A percentile compares a stretch with the other conserved stretches of the same genome.
Evolutionary conservation across 352 stramenopile species (phyloP).

Genomic region (Pythium oligandrum): DNA sequence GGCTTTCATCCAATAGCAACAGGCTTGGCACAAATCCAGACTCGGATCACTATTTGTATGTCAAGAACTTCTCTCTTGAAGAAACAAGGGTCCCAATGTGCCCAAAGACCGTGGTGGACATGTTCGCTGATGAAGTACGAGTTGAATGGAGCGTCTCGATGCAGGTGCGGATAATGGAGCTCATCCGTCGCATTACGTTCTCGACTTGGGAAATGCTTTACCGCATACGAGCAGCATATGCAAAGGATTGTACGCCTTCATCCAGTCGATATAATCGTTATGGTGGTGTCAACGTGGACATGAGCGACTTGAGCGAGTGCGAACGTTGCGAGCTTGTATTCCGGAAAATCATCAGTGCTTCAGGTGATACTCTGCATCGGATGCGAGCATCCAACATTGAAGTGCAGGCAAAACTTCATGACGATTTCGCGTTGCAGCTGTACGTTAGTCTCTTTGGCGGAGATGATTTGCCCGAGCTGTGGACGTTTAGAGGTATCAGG

Average conservation of each 20-base stretch:
- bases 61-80: conserved; percentile 60
- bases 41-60: conserved; percentile 33
- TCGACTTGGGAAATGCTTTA: conserved; percentile 81
- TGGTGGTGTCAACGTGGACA: conserved; percentile 47
- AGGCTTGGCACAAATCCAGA: no score
- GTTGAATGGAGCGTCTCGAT: conserved; percentile 46
- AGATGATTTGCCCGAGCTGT: conserved; percentile 67
- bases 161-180: conserved; percentile 58
- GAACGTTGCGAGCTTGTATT: conserved; percentile 30
- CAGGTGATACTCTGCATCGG: conserved; percentile 59
- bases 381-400: conserved; percentile 45
- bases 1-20: no score
- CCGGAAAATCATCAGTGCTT: conserved; percentile 48
- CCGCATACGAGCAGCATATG: conserved; percentile 50
- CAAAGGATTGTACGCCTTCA: conserved; percentile 32
- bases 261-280: conserved; percentile 59
- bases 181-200: conserved; percentile 62
- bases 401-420: conserved; percentile 29
- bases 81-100: conserved; percentile 44
- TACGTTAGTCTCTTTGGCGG: conserved; percentile 51
- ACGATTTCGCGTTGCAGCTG: conserved; percentile 24
- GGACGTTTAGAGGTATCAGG: conserved; percentile 45
- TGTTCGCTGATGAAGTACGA: conserved; percentile 47
- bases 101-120: conserved; percentile 52
- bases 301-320: conserved; percentile 42